Conservation (phyloP, 2,329 filamentous ascomycete genomes). For the Botrytis fragariae region DNA sequence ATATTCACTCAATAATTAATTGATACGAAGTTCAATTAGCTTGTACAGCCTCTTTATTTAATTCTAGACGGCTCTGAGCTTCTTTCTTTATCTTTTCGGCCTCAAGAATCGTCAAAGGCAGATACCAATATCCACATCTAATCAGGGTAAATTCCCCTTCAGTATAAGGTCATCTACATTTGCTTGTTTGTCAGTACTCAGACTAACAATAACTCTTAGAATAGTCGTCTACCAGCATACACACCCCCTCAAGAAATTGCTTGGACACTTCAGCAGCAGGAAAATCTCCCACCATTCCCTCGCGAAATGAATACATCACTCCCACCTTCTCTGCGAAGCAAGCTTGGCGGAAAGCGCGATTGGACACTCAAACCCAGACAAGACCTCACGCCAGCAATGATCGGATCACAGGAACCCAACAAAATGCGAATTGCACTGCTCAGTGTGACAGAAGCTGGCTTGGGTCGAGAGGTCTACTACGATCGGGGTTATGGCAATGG, state of each 20-base stretch:
- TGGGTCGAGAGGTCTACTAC: neutral
- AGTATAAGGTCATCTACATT: neutral
- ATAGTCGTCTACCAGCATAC: neutral
- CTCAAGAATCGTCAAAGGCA: neutral
- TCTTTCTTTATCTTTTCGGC: no score
- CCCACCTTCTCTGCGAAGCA: neutral
- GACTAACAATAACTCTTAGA: neutral
- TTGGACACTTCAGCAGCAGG: accelerated
- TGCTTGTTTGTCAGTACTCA: no score
- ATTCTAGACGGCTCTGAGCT: neutral
- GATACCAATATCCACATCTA: neutral
- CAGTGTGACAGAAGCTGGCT: neutral
- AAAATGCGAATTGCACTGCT: neutral
- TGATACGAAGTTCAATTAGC: neutral
- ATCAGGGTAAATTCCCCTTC: neutral
- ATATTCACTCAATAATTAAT: neutral
- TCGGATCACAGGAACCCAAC: neutral
- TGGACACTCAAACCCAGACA: neutral
- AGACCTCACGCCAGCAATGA: neutral
- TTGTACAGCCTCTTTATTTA: neutral
- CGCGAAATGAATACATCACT: neutral
- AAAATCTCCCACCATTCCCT: accelerated
- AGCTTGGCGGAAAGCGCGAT: neutral
- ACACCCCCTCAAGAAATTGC: accelerated
- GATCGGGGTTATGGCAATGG: neutral